These are phyloP conservation scores for Colletotrichum lindemuthianum DNA, from an alignment of 2,329 filamentous ascomycete genomes.

Conservation along the genomic window DNA sequence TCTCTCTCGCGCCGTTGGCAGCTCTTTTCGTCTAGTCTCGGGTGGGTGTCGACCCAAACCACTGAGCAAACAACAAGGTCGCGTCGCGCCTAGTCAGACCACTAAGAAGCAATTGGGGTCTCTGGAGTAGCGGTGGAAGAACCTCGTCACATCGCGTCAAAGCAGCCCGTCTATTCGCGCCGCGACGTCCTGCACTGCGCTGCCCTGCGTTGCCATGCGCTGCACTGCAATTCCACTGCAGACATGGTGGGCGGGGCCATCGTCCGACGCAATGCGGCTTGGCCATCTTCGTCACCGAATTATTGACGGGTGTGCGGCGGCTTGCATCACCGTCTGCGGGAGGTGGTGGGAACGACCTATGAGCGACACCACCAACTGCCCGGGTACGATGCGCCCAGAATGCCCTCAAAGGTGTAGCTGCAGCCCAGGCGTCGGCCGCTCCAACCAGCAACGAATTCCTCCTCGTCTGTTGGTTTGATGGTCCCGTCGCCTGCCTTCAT, in stretches of 20 bases:
- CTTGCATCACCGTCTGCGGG: slow-evolving; percentile 33
- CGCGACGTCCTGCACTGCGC: too few species aligned
- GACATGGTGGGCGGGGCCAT: slow-evolving; percentile 17
- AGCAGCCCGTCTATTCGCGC: not conserved
- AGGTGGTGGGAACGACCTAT: slow-evolving; percentile 32
- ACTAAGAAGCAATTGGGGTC: slow-evolving; percentile 24
- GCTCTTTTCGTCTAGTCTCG: slow-evolving; percentile 6
- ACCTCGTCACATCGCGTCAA: slow-evolving; percentile 29
- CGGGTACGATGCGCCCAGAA: slow-evolving; percentile 30
- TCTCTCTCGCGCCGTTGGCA: slow-evolving; percentile 27
- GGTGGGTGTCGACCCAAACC: slow-evolving; percentile 13
- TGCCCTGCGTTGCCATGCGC: too few species aligned
- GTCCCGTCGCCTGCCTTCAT: slow-evolving; percentile 1
- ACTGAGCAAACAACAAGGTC: not conserved
- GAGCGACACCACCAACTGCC: slow-evolving; percentile 33
- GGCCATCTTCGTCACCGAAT: slow-evolving; percentile 32
- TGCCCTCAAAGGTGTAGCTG: slow-evolving; percentile 20
- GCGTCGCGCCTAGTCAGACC: slow-evolving; percentile 30
- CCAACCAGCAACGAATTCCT: slow-evolving; percentile 11
- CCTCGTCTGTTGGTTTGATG: not conserved
- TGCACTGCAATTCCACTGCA: not conserved
- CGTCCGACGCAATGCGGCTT: slow-evolving; percentile 35
- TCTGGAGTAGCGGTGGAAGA: slow-evolving; percentile 23
- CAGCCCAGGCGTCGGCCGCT: slow-evolving; percentile 23
- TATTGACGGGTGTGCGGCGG: slow-evolving; percentile 33